Evolutionary conservation across 2,329 filamentous ascomycete species (phyloP), one percentile per base, ranked within the genome.

Genomic region (Colletotrichum aenigma): DNA sequence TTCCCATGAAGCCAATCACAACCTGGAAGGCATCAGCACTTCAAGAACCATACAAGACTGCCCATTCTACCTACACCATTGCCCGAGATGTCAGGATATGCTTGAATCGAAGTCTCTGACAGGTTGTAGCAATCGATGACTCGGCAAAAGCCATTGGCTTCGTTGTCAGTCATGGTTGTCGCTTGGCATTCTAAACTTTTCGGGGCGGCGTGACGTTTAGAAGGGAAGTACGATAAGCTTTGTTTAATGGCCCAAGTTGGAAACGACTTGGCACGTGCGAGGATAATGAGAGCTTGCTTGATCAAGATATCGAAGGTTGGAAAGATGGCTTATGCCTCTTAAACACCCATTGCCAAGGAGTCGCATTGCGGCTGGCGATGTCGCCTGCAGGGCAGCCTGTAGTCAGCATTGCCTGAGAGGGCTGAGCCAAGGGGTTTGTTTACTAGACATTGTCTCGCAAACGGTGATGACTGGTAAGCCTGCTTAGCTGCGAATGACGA

Each of bases 251-350:
- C 38, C 38, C 38, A 18, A 48, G 38, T 48, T 48, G 18, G 43
- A 3, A 13, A 52, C n/a, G 6, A 52, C 43, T 21, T 4, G 2
- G 7, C 3, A 48, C 1, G n/a, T 2, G 43, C n/a, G 43, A 48
- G n/a, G 12, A 7, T 0, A 18, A 4, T 21, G n/a, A 21, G 43
- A 4, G 16, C 43, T 52, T 52, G 18, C n/a, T 52, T 12, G 1
- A 21, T 1, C 18, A 21, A 0, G 43, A 48, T 2, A 52, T 13
- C 10, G 1, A 21, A 12, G 18, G 1, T 52, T 0, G n/a, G 9
- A 52, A n/a, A 18, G 43, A 21, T 52, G 43, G n/a, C 43, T 7
- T 1, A 13, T 52, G 43, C 2, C n/a, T 21, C 43, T 52, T 52
- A 6, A 52, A 21, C n/a, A 7, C 10, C 2, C 10, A 2, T 52